Percentiles rank a stretch among this genome's conserved stretches.
phyloP scores from a whole-genome alignment of 495 filamentous ascomycete species.

The Neurospora sp. region DNA sequence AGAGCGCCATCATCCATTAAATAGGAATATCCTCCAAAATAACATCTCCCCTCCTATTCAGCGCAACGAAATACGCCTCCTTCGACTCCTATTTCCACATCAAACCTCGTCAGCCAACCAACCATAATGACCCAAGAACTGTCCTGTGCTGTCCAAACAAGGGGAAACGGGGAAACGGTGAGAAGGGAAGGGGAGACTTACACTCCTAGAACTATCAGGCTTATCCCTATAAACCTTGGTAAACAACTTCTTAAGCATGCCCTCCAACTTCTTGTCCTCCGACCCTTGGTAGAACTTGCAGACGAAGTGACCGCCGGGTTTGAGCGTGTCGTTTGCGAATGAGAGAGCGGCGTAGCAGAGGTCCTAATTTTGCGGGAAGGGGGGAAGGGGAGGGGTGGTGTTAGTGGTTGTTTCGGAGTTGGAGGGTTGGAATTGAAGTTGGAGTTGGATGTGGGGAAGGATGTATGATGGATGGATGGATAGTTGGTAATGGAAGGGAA shows the following conservation, averaged over 20 bases:
- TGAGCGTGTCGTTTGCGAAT: slow-evolving; percentile 79
- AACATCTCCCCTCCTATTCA: slow-evolving; percentile 45
- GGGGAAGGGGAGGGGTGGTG: neutral
- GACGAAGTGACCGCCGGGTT: slow-evolving; percentile 73
- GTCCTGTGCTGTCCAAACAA: neutral
- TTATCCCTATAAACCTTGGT: slow-evolving; percentile 72
- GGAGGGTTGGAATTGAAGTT: neutral
- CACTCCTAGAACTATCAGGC: slow-evolving; percentile 78
- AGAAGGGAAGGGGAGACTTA: slow-evolving; percentile 33
- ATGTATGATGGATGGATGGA: neutral
- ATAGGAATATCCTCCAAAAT: slow-evolving; percentile 15
- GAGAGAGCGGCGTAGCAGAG: slow-evolving; percentile 75
- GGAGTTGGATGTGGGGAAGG: too few species aligned
- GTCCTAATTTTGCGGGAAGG: slow-evolving; percentile 44
- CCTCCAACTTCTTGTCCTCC: slow-evolving; percentile 73
- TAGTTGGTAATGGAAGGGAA: neutral
- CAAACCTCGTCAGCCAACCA: neutral
- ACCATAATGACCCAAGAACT: neutral
- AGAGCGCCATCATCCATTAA: neutral
- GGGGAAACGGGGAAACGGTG: neutral
- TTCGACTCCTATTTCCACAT: slow-evolving; percentile 62
- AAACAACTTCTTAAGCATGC: slow-evolving; percentile 62
- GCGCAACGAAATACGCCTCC: slow-evolving; percentile 77
- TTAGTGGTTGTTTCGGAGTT: neutral
- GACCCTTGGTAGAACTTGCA: slow-evolving; percentile 95